Evolutionary conservation across 2,329 filamentous ascomycete genomes (phyloP).

Genomic region (Hypoxylon sp.): DNA sequence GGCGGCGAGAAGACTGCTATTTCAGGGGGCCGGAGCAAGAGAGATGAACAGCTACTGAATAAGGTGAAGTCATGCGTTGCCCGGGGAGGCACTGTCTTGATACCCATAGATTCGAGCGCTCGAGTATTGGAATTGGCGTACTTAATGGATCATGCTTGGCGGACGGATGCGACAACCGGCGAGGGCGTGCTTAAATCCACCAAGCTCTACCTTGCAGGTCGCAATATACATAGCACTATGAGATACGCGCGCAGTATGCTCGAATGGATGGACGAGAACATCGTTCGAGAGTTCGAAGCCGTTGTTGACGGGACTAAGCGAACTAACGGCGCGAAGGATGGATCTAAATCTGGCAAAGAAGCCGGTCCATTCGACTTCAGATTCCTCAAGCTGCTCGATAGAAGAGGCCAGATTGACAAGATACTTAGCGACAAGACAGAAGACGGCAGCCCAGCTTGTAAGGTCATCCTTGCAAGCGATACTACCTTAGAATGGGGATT

Average conservation of each 20-base stretch:
- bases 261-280: slow-evolving; percentile 98
- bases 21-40: slow-evolving; percentile 80
- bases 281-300: slow-evolving; percentile 91
- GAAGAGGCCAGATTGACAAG: slow-evolving; percentile 83
- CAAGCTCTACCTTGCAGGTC: slow-evolving; percentile 85
- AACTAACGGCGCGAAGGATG: slow-evolving; percentile 62
- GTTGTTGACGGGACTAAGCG: slow-evolving; percentile 68
- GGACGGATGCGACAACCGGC: slow-evolving; percentile 70
- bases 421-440: slow-evolving; percentile 67
- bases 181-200: slow-evolving; percentile 67
- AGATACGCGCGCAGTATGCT: slow-evolving; percentile 94
- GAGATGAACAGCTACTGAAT: slow-evolving; percentile 87
- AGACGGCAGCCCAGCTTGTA: slow-evolving; percentile 63
- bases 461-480: slow-evolving; percentile 93
- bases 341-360: slow-evolving; percentile 65
- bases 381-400: slow-evolving; percentile 86
- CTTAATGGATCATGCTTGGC: slow-evolving; percentile 92
- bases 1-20: slow-evolving; percentile 81
- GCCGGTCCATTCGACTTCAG: slow-evolving; percentile 90
- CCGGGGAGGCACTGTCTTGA: slow-evolving; percentile 90
- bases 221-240: slow-evolving; percentile 89
- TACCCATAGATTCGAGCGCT: slow-evolving; percentile 96
- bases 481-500: slow-evolving; percentile 95
- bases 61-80: slow-evolving; percentile 84
- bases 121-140: slow-evolving; percentile 93